phyloP scores from a whole-genome alignment of 2,329 filamentous ascomycete species.

The Fusarium beomiforme region DNA sequence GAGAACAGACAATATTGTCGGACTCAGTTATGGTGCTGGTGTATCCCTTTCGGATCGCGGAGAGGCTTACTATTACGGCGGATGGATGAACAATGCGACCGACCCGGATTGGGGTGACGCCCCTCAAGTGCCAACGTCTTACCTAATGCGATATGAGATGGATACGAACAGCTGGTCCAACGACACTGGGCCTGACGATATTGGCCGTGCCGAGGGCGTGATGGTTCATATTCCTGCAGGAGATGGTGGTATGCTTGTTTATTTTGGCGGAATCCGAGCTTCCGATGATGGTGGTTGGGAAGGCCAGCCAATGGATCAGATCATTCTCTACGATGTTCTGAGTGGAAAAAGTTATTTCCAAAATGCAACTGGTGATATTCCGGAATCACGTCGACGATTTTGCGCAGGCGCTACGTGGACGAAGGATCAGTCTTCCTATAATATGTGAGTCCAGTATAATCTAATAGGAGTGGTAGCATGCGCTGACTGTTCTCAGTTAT shows the following conservation, averaged over 20 bases:
- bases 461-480: not conserved
- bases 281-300: conserved; percentile 58
- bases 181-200: conserved; percentile 61
- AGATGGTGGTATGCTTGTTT: conserved; percentile 67
- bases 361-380: conserved; percentile 62
- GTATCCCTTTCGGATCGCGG: conserved; percentile 63
- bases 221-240: conserved; percentile 70
- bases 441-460: conserved; percentile 60
- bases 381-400: conserved; percentile 63
- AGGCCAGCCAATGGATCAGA: conserved; percentile 58
- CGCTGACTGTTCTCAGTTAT: conserved; percentile 55
- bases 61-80: conserved; percentile 70
- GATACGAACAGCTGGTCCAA: conserved; percentile 62
- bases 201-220: conserved; percentile 66
- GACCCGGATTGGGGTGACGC: conserved; percentile 60
- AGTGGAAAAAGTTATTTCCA: conserved; percentile 69
- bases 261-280: conserved; percentile 69
- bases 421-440: conserved; percentile 68
- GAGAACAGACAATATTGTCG: conserved; percentile 50
- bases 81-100: conserved; percentile 67
- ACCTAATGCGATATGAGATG: conserved; percentile 67
- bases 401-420: conserved; percentile 70
- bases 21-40: conserved; percentile 67
- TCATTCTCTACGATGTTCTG: conserved; percentile 68
- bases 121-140: conserved; percentile 57